A percentile compares a stretch with the other conserved stretches of the same genome.
Evolutionary conservation across 2,329 filamentous ascomycete species (phyloP).

Genomic region (Zelopaecilomyces penicillatus): DNA sequence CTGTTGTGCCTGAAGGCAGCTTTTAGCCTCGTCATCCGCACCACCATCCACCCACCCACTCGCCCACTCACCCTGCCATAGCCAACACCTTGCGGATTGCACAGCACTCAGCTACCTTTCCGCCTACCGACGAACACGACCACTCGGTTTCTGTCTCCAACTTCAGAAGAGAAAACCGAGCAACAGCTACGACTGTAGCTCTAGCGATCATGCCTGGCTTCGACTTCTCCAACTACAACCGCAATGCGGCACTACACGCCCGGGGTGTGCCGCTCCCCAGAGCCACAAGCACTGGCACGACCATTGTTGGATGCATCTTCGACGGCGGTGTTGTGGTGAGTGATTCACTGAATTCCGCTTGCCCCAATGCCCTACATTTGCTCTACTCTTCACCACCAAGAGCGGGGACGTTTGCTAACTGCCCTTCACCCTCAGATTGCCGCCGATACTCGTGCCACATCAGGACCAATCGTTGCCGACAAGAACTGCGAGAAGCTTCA

Average conservation of each 20-base stretch:
- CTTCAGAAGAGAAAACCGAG: background rate
- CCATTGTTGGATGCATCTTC: slow-evolving; percentile 95
- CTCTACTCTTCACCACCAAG: background rate
- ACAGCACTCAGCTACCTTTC: background rate
- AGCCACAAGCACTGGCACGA: slow-evolving; percentile 96
- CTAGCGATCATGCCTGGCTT: slow-evolving; percentile 75
- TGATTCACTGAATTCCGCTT: slow-evolving; percentile 14
- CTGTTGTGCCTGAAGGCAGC: slow-evolving; percentile 33
- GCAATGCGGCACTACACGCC: slow-evolving; percentile 92
- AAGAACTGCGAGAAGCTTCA: slow-evolving; percentile 99
- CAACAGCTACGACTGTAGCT: background rate
- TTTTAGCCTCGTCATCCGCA: slow-evolving; percentile 49
- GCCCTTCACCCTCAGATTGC: slow-evolving; percentile 62
- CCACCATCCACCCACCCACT: slow-evolving; percentile 16
- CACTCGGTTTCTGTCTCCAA: background rate
- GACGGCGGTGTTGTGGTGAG: slow-evolving; percentile 90
- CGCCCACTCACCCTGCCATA: background rate
- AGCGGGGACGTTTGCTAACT: background rate
- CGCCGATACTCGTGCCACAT: slow-evolving; percentile 94
- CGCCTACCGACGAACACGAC: no score
- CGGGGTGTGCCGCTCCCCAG: slow-evolving; percentile 91
- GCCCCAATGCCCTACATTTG: background rate
- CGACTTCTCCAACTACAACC: slow-evolving; percentile 99
- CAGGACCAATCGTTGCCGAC: slow-evolving; percentile 96
- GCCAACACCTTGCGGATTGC: slow-evolving; percentile 11